Evolutionary conservation across 192 early-diverging fungal species (phyloP), one percentile per base, ranked within the genome.

Genomic region (Coemansia sp.): DNA sequence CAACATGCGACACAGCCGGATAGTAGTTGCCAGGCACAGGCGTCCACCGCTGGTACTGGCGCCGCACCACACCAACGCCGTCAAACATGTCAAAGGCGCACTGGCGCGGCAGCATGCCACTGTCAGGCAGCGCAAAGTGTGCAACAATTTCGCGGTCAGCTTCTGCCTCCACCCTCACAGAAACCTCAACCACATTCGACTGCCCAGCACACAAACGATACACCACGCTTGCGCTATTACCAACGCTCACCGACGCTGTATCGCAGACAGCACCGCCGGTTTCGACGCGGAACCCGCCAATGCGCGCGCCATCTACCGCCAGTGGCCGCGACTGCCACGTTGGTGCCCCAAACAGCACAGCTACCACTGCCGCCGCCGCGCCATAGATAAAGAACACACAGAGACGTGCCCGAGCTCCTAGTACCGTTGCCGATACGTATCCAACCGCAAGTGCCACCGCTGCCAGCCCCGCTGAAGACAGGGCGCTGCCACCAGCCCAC

Each of bases 11-110:
- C 42, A 70, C 61, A 57, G 71, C 74, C n/a, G 79, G 68, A 23
- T 65, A 74, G 57, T 71, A 74, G 61, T 73, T 70, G 8, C 79
- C 79, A 13, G 79, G 79, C 16, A 82, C 39, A 11, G 79, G 79
- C 53, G 65, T 74, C 68, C 68, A 76, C 48, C 71, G 58, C 5
- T 68, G 37, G 56, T 65, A 67, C 50, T 32, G 13, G 23, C 71
- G 67, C 6, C 48, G 61, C 39, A 63, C 67, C 42, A 74, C 59
- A 5, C 23, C 57, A 26, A 67, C 67, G 43, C 79, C 79, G 63
- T 82, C 66, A 26, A 69, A 82, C 39, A 74, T 49, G 2, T 64
- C 67, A 21, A 82, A 76, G 26, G 23, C 26, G 47, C 75, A 61
- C 32, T 23, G 62, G 3, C 38, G 7, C 18, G 38, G 39, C 39